Evolutionary conservation across 768 basidiomycete genomes (phyloP).

Genomic region (Glaciozyma antarctica): DNA sequence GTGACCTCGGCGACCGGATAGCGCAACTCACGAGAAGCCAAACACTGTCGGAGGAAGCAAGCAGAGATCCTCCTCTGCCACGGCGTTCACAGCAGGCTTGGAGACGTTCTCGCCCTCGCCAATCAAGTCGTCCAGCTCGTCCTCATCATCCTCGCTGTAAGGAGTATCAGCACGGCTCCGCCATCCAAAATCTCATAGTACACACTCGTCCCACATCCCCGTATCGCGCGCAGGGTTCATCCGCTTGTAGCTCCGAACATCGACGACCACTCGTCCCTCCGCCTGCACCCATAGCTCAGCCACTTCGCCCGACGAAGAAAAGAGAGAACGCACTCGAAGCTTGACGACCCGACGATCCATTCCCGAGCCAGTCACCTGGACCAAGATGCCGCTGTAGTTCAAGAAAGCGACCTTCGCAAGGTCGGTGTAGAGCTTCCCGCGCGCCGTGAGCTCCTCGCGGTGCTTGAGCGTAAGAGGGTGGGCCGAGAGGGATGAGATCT

Average conservation of each 20-base stretch:
- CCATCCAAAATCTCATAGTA: background rate
- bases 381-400: conserved; percentile 50
- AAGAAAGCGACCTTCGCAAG: conserved; percentile 50
- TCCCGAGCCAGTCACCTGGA: conserved; percentile 33
- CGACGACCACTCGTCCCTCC: conserved; percentile 10
- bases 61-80: background rate
- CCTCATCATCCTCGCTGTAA: background rate
- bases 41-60: conserved; percentile 10
- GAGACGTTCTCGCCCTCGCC: background rate
- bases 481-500: conserved; percentile 48
- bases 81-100: background rate
- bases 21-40: conserved; percentile 6
- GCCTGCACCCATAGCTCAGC: background rate
- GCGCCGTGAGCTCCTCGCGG: conserved; percentile 41
- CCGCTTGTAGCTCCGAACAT: background rate
- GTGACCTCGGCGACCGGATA: background rate
- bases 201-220: background rate
- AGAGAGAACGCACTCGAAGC: background rate
- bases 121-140: background rate
- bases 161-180: background rate
- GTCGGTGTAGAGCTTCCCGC: conserved; percentile 54
- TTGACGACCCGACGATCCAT: conserved; percentile 5
- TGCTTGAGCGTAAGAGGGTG: conserved; percentile 51
- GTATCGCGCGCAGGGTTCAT: background rate
- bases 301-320: background rate